phyloP scores from a whole-genome alignment of 1,284 basidiomycete genomes.

The Apiotrichum porosum region DNA sequence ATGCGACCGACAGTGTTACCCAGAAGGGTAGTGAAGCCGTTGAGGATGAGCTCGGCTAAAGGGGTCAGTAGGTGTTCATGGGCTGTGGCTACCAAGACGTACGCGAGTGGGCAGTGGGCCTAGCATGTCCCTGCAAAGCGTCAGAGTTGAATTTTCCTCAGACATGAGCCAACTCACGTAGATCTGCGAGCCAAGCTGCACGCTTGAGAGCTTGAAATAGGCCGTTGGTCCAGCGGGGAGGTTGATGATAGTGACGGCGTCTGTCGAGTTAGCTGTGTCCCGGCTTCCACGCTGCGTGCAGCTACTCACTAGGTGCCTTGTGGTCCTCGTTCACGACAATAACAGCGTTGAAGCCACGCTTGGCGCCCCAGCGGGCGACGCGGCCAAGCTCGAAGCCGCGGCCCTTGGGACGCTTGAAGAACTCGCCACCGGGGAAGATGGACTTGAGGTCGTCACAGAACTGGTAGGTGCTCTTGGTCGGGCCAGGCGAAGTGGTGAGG shows the following conservation, averaged over 20 bases:
- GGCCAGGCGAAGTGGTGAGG: slow-evolving; percentile 83
- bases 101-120: slow-evolving; percentile 81
- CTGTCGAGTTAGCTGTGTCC: too few relatives aligned
- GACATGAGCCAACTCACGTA: slow-evolving; percentile 58
- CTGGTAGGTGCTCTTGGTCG: slow-evolving; percentile 74
- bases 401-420: slow-evolving; percentile 82
- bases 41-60: slow-evolving; percentile 81
- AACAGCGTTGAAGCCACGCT: slow-evolving; percentile 74
- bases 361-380: slow-evolving; percentile 90
- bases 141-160: not conserved
- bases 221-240: slow-evolving; percentile 91
- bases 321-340: slow-evolving; percentile 91
- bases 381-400: slow-evolving; percentile 89
- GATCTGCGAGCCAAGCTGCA: slow-evolving; percentile 80
- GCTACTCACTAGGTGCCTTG: slow-evolving; percentile 81
- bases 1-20: slow-evolving; percentile 89
- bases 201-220: slow-evolving; percentile 89
- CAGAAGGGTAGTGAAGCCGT: slow-evolving; percentile 89
- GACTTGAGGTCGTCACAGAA: slow-evolving; percentile 88
- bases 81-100: too few relatives aligned
- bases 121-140: slow-evolving; percentile 75
- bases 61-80: not conserved
- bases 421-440: slow-evolving; percentile 91
- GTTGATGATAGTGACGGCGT: slow-evolving; percentile 86
- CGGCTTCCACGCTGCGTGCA: too few relatives aligned